phyloP scores from a whole-genome alignment of 2,329 filamentous ascomycete species.

The Cytospora paraplurivora region DNA sequence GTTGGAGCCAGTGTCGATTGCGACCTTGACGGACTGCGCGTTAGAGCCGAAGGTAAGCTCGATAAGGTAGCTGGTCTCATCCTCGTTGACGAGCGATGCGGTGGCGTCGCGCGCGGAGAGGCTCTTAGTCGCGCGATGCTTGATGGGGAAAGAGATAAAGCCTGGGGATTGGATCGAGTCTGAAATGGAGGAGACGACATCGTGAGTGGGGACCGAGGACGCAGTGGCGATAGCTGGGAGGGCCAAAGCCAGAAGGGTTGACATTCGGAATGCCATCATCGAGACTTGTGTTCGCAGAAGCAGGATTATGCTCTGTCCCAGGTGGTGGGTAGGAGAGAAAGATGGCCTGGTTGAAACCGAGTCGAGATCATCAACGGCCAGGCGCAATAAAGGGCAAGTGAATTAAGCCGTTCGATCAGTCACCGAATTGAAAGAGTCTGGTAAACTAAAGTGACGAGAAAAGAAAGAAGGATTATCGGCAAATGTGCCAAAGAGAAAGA shows the following conservation, averaged over 20 bases:
- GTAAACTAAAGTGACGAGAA: neutral
- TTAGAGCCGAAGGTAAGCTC: conserved; percentile 51
- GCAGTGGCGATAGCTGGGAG: conserved; percentile 20
- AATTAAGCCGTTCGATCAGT: neutral
- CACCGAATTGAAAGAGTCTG: neutral
- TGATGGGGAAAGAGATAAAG: conserved; percentile 29
- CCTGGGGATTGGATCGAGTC: conserved; percentile 15
- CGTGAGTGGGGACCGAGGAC: conserved; percentile 8
- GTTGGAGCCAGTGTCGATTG: conserved; percentile 57
- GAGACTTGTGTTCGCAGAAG: neutral
- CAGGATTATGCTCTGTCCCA: too few relatives aligned
- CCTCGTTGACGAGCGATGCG: conserved; percentile 26
- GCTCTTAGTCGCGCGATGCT: conserved; percentile 16
- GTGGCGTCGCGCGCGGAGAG: conserved; percentile 24
- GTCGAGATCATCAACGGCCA: too few relatives aligned
- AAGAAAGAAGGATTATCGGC: neutral
- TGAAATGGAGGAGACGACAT: conserved; percentile 1
- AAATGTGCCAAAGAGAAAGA: neutral
- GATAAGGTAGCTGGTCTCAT: conserved; percentile 29
- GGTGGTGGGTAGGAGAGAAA: neutral
- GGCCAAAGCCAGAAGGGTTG: conserved; percentile 23
- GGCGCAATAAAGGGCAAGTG: neutral
- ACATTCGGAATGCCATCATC: conserved; percentile 12
- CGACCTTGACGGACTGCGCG: conserved; percentile 49
- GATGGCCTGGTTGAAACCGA: neutral